Evolutionary conservation across 345 rosid species (phyloP).

Genomic region (Noccaea bulbosa): DNA sequence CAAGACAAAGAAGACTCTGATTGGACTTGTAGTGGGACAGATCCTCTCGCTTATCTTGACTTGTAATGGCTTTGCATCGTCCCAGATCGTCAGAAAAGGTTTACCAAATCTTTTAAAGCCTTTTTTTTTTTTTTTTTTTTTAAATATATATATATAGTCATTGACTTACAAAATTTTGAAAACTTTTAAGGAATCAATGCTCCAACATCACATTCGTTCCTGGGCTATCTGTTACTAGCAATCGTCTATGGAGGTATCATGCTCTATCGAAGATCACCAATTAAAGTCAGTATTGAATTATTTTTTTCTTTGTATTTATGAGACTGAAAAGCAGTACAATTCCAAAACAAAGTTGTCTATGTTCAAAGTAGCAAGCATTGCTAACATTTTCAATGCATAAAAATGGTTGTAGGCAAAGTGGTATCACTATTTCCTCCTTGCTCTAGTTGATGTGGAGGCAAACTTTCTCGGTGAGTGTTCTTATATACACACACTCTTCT

Average conservation of each 20-base stretch:
- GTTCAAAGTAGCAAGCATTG: not conserved
- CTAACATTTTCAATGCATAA: constrained; percentile 6
- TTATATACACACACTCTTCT: not conserved
- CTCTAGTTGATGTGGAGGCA: constrained; percentile 80
- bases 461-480: constrained; percentile 82
- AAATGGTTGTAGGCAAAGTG: constrained; percentile 67
- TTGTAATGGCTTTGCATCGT: constrained; percentile 55
- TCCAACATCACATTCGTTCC: constrained; percentile 64
- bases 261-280: constrained; percentile 50
- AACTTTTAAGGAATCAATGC: constrained; percentile 49
- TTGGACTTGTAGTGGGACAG: constrained; percentile 80
- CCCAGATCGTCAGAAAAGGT: constrained; percentile 75
- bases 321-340: too few species aligned
- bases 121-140: not conserved
- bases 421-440: constrained; percentile 80
- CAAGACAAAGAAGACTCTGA: constrained; percentile 57
- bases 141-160: not conserved
- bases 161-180: not conserved
- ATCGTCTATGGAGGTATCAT: constrained; percentile 59
- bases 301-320: not conserved
- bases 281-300: constrained; percentile 48
- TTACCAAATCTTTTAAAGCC: not conserved
- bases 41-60: constrained; percentile 68
- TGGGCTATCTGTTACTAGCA: constrained; percentile 53
- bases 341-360: too few species aligned